Evolutionary conservation across 2,329 filamentous ascomycete genomes (phyloP), one percentile per base, ranked within the genome.

Genomic region (Amauroascus niger): DNA sequence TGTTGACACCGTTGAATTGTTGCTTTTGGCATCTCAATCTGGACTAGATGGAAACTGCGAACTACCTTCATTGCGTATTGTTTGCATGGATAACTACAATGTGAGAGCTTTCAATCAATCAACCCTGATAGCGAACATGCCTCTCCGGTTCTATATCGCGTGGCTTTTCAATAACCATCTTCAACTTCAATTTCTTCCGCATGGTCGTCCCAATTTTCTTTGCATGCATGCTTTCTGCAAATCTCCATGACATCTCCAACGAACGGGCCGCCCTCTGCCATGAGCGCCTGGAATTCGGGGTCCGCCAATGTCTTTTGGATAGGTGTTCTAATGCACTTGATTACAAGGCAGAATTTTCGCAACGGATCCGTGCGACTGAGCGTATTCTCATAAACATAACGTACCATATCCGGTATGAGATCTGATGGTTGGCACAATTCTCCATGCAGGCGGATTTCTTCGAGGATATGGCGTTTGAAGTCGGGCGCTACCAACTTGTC

Each of bases 401-500:
- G 44, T 22, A 47, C 16, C 7, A 24, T 4, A 28, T 47, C 44
- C 24, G 26, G 16, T 11, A 39, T 51, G 6, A 55, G 14, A 18
- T 43, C n/a, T 11, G 11, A 6, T 5, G 37, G 40, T 16, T 46
- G 37, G 22, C 47, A 51, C 33, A 55, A 22, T 24, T 55, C 53
- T 13, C 16, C 53, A 40, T 52, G 40, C 11, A 32, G 22, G 20
- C 28, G 39, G 18, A 55, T 52, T 26, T 55, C 53, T 11, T 47
- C 40, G 13, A 55, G 39, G 7, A 52, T 52, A 16, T 30, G 30
- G 1, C 14, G 13, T 18, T 40, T 49, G 30, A 55, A 55, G 14
- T 43, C 53, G 16, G 39, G 40, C 1, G 53, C 40, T 20, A 51
- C 39, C 14, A 55, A 26, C 39, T 45, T 55, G 20, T 55, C 53